Base-by-base conservation (phyloP, 352 stramenopile species). In the Achlya hypogyna region DNA sequence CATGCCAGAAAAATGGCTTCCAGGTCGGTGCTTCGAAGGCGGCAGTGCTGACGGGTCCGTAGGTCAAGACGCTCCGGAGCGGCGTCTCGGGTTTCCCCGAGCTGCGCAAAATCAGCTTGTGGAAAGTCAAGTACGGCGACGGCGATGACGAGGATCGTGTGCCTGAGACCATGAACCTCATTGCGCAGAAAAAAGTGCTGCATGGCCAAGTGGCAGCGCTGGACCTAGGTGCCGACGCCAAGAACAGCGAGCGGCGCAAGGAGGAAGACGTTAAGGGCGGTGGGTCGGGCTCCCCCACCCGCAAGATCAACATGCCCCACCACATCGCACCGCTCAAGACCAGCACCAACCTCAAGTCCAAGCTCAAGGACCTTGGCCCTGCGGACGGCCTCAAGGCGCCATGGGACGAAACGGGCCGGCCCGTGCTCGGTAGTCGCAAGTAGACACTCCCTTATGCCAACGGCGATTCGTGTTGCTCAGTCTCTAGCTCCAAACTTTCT, bases 1-100 rank as follows among this genome's bases (percentile, higher is more conserved):
- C 81, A 20, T 89, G 89, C 69, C 81, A 89, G 63, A 95, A 89
- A 45, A 81, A 93, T 43, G 84, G 86, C 1, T 65, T 93, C 40
- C 84, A 95, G 66, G 79, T 92, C n/a, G 80, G 8, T 58, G 5
- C 4, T 3, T 20, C 28, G 28, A 58, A 10, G 12, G 23, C 31
- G 31, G 5, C 1, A 38, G 54, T 1, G 6, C 25, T 20, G 16
- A 27, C 2, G 10, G 1, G 22, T 49, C 12, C 34, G 2, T 49
- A 65, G 58, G 58, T 67, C 28, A 67, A 69, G 72, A 91, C 82
- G n/a, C 90, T 92, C 65, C 80, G 78, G 58, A 82, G 82, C 1
- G 82, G 86, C 32, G 81, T 92, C 25, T 35, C 54, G 25, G 82
- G 82, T 5, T 94, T 85, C 29, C 54, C 75, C 0, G 78, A 92